Evolutionary conservation across 805 yeast species (phyloP).

Genomic region (Schwanniomyces vanrijiae): DNA sequence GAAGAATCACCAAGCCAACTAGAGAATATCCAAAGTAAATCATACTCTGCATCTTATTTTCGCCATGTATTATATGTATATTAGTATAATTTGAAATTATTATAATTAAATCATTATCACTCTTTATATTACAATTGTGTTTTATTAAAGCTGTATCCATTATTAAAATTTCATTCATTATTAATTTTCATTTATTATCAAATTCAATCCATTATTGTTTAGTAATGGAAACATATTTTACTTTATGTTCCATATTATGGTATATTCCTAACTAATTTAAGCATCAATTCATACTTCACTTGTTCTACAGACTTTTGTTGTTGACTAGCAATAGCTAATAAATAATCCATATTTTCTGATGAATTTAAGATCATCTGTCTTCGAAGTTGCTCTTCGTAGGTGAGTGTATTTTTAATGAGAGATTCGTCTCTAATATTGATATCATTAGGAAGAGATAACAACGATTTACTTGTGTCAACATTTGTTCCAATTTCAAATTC

Average conservation of each 20-base stretch:
- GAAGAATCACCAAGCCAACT: constrained; percentile 5
- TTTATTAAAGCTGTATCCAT: no score
- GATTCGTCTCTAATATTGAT: neutral
- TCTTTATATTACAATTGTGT: no score
- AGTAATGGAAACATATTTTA: no score
- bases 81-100: neutral
- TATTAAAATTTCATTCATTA: no score
- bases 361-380: constrained; percentile 39
- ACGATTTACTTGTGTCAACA: neutral
- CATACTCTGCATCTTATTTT: neutral
- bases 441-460: neutral
- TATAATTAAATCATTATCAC: no score
- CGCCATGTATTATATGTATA: neutral
- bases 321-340: constrained; percentile 38
- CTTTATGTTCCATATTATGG: no score
- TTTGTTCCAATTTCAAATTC: neutral
- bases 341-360: constrained; percentile 38
- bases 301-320: constrained; percentile 45
- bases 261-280: constrained; percentile 17
- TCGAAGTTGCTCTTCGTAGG: constrained; percentile 25
- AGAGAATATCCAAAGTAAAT: neutral
- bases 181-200: no score
- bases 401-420: constrained; percentile 10
- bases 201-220: no score
- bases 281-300: constrained; percentile 39